Evolutionary conservation across 345 rosid species (phyloP), one percentile per base, ranked within the genome.

Genomic region (Melastoma malabathricum): DNA sequence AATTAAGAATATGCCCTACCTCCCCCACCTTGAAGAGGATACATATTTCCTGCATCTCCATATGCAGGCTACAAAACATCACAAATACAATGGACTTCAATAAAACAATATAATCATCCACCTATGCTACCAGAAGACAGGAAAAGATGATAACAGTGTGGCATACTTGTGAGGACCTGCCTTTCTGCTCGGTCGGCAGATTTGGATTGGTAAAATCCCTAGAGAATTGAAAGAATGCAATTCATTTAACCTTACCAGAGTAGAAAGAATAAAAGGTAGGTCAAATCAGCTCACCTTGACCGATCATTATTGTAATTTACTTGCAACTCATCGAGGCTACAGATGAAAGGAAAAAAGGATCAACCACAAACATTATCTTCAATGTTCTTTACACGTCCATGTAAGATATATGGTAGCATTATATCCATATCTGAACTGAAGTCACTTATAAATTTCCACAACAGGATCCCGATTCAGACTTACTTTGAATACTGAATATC

Each of bases 401-500:
- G 59, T 6, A 39, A 34, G 15, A 51, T 44, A 44, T 38, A 44
- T n/a, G 31, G 34, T 6, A 52, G 15, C 43, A 64, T 15, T 8
- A 46, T 18, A 23, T 9, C 17, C 19, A 31, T 17, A 46, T 38
- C 47, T 15, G 10, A 12, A 29, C 13, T 15, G 15, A 10, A 31
- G 6, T 9, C 46, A 51, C 14, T n/a, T 17, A 54, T 29, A 38
- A 61, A 18, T 43, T 44, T 44, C 39, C 39, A 47, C 41, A 34
- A 27, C 55, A 50, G 29, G 31, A 54, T 47, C 58, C 44, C 9
- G 48, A 59, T 46, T 15, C 51, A 53, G 43, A 62, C 84, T n/a
- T 80, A 92, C 98, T 84, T 92, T 43, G 96, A 92, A 67, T 70
- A 92, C 59, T 92, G 98, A 72, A 92, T 87, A 71, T 92, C 98